phyloP scores from a whole-genome alignment of 768 basidiomycete genomes.

The Pisolithus orientalis region DNA sequence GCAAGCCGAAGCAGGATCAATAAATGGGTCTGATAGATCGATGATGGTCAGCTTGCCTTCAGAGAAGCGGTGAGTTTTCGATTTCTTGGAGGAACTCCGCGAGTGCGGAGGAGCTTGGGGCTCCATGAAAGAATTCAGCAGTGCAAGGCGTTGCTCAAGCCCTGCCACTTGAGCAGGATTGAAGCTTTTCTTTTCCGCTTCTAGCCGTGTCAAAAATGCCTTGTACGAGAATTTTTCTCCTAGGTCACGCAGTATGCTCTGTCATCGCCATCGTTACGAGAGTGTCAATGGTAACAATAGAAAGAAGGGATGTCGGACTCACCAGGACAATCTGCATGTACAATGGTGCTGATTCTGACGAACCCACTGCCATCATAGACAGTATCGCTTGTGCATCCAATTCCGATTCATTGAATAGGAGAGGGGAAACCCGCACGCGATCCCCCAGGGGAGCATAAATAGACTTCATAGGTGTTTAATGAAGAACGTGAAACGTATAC shows the following conservation, averaged over 20 bases:
- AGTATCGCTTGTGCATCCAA: conserved; percentile 63
- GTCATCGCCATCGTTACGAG: neutral
- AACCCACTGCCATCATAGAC: conserved; percentile 68
- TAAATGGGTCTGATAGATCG: conserved; percentile 69
- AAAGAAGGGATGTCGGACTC: conserved; percentile 14
- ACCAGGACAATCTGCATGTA: conserved; percentile 69
- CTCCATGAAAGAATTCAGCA: conserved; percentile 57
- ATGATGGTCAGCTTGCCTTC: conserved; percentile 58
- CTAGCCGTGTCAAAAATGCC: conserved; percentile 42
- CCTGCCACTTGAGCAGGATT: conserved; percentile 50
- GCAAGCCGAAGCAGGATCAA: conserved; percentile 61
- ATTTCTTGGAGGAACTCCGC: conserved; percentile 1
- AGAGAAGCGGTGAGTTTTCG: conserved; percentile 35
- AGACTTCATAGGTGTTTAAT: conserved; percentile 48
- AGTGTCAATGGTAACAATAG: conserved; percentile 5
- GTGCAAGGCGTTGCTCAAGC: conserved; percentile 56
- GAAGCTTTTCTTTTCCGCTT: conserved; percentile 44
- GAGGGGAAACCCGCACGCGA: conserved; percentile 44
- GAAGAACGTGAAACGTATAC: conserved; percentile 61
- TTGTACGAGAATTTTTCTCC: conserved; percentile 53
- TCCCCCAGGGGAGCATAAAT: conserved; percentile 49
- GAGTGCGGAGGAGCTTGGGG: neutral
- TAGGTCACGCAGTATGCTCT: conserved; percentile 57
- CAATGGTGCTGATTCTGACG: conserved; percentile 54
- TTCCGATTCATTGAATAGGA: conserved; percentile 52